Evolutionary conservation across 345 rosid species (phyloP), one percentile per base, ranked within the genome.

Genomic region (Clausena lansium): DNA sequence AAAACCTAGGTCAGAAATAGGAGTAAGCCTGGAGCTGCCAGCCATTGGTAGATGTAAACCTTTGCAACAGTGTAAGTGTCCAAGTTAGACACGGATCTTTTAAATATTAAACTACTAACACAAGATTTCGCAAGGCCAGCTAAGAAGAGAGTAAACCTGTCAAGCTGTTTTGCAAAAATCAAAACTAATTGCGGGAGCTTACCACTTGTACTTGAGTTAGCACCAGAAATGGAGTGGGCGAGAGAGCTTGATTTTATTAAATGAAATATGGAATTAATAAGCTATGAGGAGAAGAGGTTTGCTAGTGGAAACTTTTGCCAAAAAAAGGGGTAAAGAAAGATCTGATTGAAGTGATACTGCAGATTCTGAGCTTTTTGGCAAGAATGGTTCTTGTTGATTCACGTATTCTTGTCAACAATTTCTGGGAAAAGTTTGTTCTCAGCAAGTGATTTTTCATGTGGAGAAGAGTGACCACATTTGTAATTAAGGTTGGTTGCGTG

Each of bases 301-400:
- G 14, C 39, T 0, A 4, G 11, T 4, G 2, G 45, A n/a, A 22
- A 38, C 24, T 25, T 39, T 68, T 6, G 35, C 14, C 22, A 68
- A 68, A 39, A 30, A 33, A 36, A 9, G 36, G 8, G 1, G 20
- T 28, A 35, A 20, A 24, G 4, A n/a, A 67, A 67, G 30, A 38
- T 33, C 9, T 7, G 35, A 6, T 15, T 13, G 5, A 6, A 71
- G 20, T 55, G 63, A 32, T 55, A 6, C 3, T n/a, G 22, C 19
- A 28, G 60, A 30, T 30, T 70, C 15, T 54, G 4, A 6, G 11
- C 62, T 6, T 54, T 32, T 50, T 52, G 28, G 1, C 54, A 30
- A 27, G 74, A 71, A 32, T 72, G 54, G 66, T n/a, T 72, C 76
- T 58, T 11, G 76, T 24, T 14, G 52, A 24, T 58, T 58, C 15